Evolutionary conservation across 345 rosid species (phyloP).

Genomic region (Passiflora organensis): DNA sequence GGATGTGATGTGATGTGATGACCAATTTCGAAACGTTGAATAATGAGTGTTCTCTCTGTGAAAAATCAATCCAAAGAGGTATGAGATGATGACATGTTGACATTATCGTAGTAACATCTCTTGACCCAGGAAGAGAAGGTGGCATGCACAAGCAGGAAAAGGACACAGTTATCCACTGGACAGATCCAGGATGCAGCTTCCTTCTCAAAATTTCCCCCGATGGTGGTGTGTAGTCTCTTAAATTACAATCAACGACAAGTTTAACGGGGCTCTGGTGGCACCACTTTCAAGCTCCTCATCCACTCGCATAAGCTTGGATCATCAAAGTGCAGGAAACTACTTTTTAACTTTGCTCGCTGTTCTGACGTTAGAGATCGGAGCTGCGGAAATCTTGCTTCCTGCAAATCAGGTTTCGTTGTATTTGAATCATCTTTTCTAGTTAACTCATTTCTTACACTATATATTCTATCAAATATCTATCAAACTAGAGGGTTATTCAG

Average conservation of each 20-base stretch:
- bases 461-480: neutral
- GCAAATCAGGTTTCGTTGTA: constrained; percentile 9
- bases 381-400: constrained; percentile 97
- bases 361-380: constrained; percentile 58
- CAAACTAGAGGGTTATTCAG: neutral
- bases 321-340: constrained; percentile 79
- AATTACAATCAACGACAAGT: neutral
- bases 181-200: neutral
- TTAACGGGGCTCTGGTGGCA: constrained; percentile 33
- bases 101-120: too few relatives aligned
- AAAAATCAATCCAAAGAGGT: too few relatives aligned
- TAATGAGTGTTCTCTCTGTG: too few relatives aligned
- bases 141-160: too few relatives aligned
- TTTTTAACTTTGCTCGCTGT: constrained; percentile 64
- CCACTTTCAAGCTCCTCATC: constrained; percentile 69
- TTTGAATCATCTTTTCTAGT: neutral
- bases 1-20: too few relatives aligned
- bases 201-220: neutral
- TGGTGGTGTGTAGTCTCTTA: constrained; percentile 4
- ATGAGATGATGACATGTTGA: too few relatives aligned
- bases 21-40: too few relatives aligned
- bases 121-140: neutral
- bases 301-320: constrained; percentile 93
- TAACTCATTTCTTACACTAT: neutral
- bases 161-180: neutral